Conservation (phyloP, 2,329 filamentous ascomycete species). For the Fusarium pseudograminearum region DNA sequence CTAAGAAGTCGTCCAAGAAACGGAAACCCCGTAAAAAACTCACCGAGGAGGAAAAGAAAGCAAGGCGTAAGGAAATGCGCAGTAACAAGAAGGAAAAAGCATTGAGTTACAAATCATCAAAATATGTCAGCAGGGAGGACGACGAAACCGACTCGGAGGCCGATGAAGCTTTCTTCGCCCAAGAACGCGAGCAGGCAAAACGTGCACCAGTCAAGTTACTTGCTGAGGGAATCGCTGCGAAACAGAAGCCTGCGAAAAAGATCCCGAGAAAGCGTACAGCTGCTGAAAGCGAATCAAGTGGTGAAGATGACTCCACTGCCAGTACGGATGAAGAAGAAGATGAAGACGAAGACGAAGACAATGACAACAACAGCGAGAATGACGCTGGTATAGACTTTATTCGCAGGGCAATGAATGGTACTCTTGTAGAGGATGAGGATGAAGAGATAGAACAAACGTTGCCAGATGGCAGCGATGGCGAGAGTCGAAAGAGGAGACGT, state of each 20-base stretch:
- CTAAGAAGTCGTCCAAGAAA: conserved; percentile 55
- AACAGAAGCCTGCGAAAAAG: background rate
- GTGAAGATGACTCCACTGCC: conserved; percentile 12
- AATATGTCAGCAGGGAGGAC: conserved; percentile 85
- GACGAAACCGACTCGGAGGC: conserved; percentile 88
- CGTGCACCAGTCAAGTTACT: conserved; percentile 58
- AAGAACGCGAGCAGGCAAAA: conserved; percentile 70
- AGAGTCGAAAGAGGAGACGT: conserved; percentile 55
- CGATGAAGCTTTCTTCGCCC: conserved; percentile 77
- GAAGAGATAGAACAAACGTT: conserved; percentile 47
- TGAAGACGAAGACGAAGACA: background rate
- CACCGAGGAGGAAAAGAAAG: conserved; percentile 73
- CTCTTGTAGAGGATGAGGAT: conserved; percentile 30
- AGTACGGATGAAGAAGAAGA: background rate
- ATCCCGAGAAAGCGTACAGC: conserved; percentile 45
- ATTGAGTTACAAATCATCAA: conserved; percentile 83
- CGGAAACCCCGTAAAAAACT: conserved; percentile 64
- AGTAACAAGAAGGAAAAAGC: conserved; percentile 81
- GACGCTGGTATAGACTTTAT: conserved; percentile 28
- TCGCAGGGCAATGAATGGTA: conserved; percentile 43
- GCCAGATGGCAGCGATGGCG: conserved; percentile 51
- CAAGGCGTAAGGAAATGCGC: conserved; percentile 70
- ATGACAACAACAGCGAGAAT: conserved; percentile 31
- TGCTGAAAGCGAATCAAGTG: conserved; percentile 33
- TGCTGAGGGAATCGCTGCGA: background rate